Conservation (phyloP, 2,329 filamentous ascomycete genomes). For the Microdochium bolleyi region DNA sequence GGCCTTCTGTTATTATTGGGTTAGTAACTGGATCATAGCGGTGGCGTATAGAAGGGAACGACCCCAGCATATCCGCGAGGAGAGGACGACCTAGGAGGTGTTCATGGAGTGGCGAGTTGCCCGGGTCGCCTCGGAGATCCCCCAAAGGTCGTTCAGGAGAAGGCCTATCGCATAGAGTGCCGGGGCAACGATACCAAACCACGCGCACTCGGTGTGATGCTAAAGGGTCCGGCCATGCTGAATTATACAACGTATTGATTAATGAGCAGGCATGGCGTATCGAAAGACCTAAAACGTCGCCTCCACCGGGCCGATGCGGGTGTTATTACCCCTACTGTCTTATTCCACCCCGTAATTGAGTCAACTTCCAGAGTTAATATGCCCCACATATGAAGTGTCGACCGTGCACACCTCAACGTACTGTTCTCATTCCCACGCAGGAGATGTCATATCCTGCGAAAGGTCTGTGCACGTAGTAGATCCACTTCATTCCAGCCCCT, state of each 20-base stretch:
- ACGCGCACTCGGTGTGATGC: not conserved
- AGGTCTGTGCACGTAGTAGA: not conserved
- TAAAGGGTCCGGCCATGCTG: not conserved
- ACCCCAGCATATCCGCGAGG: not conserved
- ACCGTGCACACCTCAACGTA: not conserved
- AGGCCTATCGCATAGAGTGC: not conserved
- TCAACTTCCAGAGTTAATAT: not conserved
- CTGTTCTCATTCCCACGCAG: not conserved
- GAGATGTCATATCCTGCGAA: not conserved
- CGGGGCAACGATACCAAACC: not conserved
- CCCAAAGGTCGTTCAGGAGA: not conserved
- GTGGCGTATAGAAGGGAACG: conserved; percentile 7
- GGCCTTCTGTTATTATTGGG: not conserved
- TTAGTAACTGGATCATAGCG: conserved; percentile 5
- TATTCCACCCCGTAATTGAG: not conserved
- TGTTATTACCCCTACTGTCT: not conserved
- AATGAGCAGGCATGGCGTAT: not conserved
- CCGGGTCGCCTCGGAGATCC: not conserved
- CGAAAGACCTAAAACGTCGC: not conserved
- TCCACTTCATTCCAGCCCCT: not conserved
- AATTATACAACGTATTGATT: not conserved
- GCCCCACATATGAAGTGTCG: not conserved
- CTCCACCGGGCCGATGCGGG: not conserved
- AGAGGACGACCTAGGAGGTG: not conserved
- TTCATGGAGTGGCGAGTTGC: not conserved